These are phyloP conservation scores for Codiaeum variegatum DNA, from an alignment of 441 rosid species.

Conservation along the genomic window DNA sequence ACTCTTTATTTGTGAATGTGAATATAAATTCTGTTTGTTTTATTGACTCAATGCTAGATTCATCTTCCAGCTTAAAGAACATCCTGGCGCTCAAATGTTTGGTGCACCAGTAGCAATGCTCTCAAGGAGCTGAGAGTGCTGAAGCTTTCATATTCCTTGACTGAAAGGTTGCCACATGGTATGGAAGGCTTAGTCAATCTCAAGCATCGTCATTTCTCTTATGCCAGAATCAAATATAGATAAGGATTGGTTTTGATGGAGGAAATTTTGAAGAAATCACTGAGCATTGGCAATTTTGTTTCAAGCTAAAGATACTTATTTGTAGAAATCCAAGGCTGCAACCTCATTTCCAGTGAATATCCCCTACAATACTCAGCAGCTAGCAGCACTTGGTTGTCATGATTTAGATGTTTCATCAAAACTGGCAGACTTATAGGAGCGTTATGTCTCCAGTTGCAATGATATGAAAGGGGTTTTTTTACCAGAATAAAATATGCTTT, in stretches of 20 bases:
- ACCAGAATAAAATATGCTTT: too few species aligned
- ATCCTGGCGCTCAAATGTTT: too few species aligned
- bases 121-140: constrained; percentile 20
- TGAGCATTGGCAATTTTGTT: constrained; percentile 18
- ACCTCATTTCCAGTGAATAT: constrained; percentile 9
- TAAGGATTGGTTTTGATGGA: not conserved
- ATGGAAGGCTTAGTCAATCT: constrained; percentile 18
- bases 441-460: constrained; percentile 23
- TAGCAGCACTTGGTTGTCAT: constrained; percentile 24
- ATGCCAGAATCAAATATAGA: too few species aligned
- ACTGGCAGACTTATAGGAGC: constrained; percentile 12
- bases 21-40: too few species aligned
- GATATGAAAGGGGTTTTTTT: too few species aligned
- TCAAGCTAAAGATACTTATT: too few species aligned
- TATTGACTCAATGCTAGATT: too few species aligned
- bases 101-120: constrained; percentile 19
- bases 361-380: constrained; percentile 22
- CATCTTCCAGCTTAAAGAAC: too few species aligned
- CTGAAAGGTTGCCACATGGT: not conserved
- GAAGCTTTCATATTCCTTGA: constrained; percentile 12
- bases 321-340: constrained; percentile 19
- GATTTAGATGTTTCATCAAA: constrained; percentile 18
- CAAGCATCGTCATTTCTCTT: too few species aligned
- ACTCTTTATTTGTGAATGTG: too few species aligned
- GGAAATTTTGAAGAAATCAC: constrained; percentile 15